A percentile compares a stretch with the other conserved stretches of the same genome.
Conservation (phyloP, 306 rosid species). For the Albizia julibrissin region DNA sequence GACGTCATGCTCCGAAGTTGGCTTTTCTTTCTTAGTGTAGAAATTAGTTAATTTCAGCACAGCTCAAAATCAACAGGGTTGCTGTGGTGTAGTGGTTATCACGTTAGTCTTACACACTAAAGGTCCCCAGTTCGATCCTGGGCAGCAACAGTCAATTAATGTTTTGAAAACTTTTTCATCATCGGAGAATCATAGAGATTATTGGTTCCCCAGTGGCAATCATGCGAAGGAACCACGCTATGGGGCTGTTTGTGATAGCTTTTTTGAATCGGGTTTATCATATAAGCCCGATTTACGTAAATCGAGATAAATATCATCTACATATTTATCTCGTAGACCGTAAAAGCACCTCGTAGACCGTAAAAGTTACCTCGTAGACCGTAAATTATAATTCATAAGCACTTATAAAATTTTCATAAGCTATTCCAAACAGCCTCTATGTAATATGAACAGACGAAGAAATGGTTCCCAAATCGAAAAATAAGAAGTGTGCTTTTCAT, state of each 20-base stretch:
- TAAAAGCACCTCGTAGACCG: too few relatives aligned
- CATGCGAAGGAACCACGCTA: not conserved
- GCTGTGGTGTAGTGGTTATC: slow-evolving; percentile 98
- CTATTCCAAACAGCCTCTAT: too few relatives aligned
- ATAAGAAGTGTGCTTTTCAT: not conserved
- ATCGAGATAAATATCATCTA: too few relatives aligned
- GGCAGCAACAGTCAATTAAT: slow-evolving; percentile 52
- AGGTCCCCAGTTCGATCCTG: slow-evolving; percentile 97
- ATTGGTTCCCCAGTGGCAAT: too few relatives aligned
- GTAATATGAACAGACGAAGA: not conserved
- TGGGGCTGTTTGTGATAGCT: too few relatives aligned
- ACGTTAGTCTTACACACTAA: slow-evolving; percentile 96
- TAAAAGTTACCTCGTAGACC: too few relatives aligned
- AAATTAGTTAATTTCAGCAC: rapidly evolving
- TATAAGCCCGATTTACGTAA: too few relatives aligned
- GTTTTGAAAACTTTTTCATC: not conserved
- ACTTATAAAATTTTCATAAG: too few relatives aligned
- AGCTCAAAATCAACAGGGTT: slow-evolving; percentile 5
- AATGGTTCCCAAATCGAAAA: not conserved
- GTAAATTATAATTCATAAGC: too few relatives aligned
- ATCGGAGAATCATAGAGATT: too few relatives aligned
- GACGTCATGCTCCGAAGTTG: not conserved
- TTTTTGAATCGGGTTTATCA: too few relatives aligned
- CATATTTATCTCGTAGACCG: too few relatives aligned
- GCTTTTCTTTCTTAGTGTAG: not conserved